Evolutionary conservation across 352 stramenopile species (phyloP).

Genomic region (Globisporangium megalacanthum): DNA sequence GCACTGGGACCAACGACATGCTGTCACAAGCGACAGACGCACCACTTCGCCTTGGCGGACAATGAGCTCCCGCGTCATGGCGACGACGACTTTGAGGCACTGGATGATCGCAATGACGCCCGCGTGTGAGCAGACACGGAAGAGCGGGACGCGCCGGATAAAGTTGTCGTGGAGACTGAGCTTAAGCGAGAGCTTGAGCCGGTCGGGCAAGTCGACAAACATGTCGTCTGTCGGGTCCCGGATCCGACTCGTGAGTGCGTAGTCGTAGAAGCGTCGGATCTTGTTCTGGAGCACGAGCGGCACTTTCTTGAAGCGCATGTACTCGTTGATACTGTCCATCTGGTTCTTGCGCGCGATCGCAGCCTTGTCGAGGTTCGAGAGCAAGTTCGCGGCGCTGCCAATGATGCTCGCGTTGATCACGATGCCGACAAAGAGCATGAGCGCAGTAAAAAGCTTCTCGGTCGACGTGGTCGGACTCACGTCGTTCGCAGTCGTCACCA

Average conservation of each 20-base stretch:
- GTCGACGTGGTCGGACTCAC: constrained; percentile 43
- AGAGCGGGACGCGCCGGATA: constrained; percentile 69
- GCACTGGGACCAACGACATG: too few relatives aligned
- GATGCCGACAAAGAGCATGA: constrained; percentile 75
- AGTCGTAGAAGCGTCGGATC: constrained; percentile 75
- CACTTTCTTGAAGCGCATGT: constrained; percentile 79
- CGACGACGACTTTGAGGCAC: constrained; percentile 53
- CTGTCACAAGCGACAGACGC: neutral
- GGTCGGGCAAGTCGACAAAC: constrained; percentile 69
- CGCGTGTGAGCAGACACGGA: constrained; percentile 60
- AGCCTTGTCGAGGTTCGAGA: constrained; percentile 71
- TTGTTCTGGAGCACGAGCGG: constrained; percentile 58
- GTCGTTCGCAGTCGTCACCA: constrained; percentile 62
- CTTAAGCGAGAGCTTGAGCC: constrained; percentile 59
- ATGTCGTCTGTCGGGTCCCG: constrained; percentile 52
- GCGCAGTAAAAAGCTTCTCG: constrained; percentile 54
- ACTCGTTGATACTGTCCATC: constrained; percentile 77
- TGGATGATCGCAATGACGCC: constrained; percentile 72
- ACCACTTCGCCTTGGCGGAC: constrained; percentile 53
- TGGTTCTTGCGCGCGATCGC: constrained; percentile 73
- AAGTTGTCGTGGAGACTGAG: constrained; percentile 64
- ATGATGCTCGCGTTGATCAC: constrained; percentile 81
- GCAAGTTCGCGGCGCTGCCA: constrained; percentile 63
- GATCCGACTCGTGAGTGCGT: constrained; percentile 51
- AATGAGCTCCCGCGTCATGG: constrained; percentile 66